Evolutionary conservation across 306 rosid genomes (phyloP).

Genomic region (Ziziphus jujuba): DNA sequence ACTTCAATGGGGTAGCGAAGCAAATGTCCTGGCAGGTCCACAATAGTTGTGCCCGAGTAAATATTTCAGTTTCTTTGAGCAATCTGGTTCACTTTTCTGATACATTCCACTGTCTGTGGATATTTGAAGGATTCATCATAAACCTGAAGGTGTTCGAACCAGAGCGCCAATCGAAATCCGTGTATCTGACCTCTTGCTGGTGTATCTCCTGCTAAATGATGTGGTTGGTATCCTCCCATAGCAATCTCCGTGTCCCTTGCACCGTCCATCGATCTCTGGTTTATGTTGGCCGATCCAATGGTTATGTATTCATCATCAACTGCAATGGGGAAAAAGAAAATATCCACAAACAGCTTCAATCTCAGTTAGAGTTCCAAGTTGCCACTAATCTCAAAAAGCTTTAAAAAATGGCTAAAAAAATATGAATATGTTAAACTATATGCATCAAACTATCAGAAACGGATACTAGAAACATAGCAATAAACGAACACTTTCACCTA

Average conservation of each 20-base stretch:
- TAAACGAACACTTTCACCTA: no score
- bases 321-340: conserved; percentile 7
- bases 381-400: no score
- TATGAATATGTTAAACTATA: no score
- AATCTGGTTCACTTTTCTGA: conserved; percentile 8
- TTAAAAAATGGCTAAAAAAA: no score
- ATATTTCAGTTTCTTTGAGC: conserved; percentile 31
- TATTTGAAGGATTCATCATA: not conserved
- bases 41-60: conserved; percentile 7
- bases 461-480: no score
- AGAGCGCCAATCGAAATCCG: conserved; percentile 61
- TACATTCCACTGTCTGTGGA: conserved; percentile 34
- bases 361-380: no score
- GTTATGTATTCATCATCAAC: conserved; percentile 95
- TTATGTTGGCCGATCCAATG: conserved; percentile 87
- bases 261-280: conserved; percentile 92
- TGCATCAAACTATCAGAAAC: no score
- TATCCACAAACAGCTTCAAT: not conserved
- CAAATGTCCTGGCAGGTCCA: conserved; percentile 34
- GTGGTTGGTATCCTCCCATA: conserved; percentile 84
- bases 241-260: conserved; percentile 88
- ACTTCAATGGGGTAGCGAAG: conserved; percentile 50
- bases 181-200: conserved; percentile 54
- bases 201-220: conserved; percentile 29
- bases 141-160: conserved; percentile 68